Conservation (phyloP, 2,329 filamentous ascomycete species). For the Penicillium polonicum region DNA sequence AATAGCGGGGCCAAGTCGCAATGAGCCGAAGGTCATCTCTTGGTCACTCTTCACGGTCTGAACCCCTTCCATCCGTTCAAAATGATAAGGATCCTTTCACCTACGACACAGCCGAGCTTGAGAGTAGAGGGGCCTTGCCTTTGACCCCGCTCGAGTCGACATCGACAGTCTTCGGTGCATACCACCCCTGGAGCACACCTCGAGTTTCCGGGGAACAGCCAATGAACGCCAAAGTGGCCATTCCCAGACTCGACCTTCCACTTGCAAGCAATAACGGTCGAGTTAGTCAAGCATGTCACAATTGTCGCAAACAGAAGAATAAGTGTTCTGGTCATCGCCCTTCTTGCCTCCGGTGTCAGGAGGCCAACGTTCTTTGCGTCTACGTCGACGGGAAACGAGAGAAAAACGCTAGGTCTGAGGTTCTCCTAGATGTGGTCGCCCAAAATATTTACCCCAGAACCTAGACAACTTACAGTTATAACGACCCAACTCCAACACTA, state of each 20-base stretch:
- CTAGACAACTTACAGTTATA: slow-evolving; percentile 41
- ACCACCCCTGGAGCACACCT: background rate
- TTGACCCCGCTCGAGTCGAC: background rate
- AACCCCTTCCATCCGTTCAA: background rate
- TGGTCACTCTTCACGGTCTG: background rate
- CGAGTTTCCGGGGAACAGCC: background rate
- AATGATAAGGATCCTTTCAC: background rate
- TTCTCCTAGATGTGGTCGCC: background rate
- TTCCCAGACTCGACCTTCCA: slow-evolving; percentile 28
- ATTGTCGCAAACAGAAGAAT: slow-evolving; percentile 47
- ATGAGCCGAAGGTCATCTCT: slow-evolving; percentile 5
- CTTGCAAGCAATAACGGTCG: slow-evolving; percentile 28
- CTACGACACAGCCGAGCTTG: background rate
- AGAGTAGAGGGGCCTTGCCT: background rate
- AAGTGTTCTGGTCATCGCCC: slow-evolving; percentile 48
- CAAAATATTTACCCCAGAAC: background rate
- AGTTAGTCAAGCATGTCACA: slow-evolving; percentile 44
- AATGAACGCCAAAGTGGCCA: slow-evolving; percentile 32
- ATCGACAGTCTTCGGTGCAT: background rate
- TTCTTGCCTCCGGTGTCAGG: slow-evolving; percentile 44
- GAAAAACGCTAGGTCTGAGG: slow-evolving; percentile 42
- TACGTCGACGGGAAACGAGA: slow-evolving; percentile 48
- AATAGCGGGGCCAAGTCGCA: slow-evolving; percentile 1
- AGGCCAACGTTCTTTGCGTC: slow-evolving; percentile 40
- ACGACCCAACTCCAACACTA: slow-evolving; percentile 39